These are phyloP conservation scores for Salix purpurea DNA, from an alignment of 345 rosid genomes.

Conservation along the genomic window DNA sequence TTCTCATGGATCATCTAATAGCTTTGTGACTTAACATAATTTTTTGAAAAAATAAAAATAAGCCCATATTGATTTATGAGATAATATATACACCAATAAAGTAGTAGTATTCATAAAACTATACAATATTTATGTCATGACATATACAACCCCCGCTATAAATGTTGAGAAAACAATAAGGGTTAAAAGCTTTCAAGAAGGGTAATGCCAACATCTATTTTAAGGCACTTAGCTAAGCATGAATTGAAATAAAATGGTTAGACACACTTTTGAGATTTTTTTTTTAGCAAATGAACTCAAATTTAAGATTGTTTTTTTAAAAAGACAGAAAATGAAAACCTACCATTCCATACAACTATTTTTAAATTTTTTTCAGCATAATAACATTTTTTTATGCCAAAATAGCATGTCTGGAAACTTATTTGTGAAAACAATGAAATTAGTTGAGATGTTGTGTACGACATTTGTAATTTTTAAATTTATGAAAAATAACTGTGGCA, in stretches of 20 bases:
- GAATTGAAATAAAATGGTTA: conserved; percentile 9
- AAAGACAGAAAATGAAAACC: no score
- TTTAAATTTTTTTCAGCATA: no score
- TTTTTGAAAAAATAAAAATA: background rate
- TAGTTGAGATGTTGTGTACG: no score
- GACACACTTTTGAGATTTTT: no score
- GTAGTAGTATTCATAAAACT: background rate
- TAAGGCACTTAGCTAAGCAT: conserved; percentile 6
- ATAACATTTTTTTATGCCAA: background rate
- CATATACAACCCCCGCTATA: background rate
- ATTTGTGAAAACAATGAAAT: no score
- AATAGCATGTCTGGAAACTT: no score
- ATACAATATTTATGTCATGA: background rate
- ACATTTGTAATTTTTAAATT: no score
- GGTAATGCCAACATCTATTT: conserved; percentile 4
- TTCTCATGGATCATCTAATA: background rate
- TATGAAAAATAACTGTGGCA: no score
- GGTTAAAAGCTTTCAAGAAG: conserved; percentile 9
- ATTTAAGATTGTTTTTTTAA: no score
- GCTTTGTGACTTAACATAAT: background rate
- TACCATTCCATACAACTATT: background rate
- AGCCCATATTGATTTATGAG: background rate
- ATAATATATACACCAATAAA: background rate
- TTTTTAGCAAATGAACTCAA: no score
- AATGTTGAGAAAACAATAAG: conserved; percentile 11